Evolutionary conservation across 306 rosid genomes (phyloP).

Genomic region (Argentina anserina): DNA sequence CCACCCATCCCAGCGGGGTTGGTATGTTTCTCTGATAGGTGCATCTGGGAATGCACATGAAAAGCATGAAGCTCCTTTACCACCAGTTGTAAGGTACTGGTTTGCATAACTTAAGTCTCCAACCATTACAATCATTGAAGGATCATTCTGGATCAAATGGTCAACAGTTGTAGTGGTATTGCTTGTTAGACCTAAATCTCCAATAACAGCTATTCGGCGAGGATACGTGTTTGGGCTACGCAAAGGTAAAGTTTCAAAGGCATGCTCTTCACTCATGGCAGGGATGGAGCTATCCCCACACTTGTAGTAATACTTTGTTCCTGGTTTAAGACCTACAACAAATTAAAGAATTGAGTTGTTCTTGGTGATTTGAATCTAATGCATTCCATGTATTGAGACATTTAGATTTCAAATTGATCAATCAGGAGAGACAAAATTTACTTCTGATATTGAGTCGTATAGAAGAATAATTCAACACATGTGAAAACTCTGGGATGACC

Average conservation of each 20-base stretch:
- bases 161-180: conserved; percentile 75
- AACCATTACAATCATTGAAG: conserved; percentile 77
- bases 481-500: not conserved
- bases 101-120: conserved; percentile 81
- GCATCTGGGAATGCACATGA: conserved; percentile 82
- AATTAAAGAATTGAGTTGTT: conserved; percentile 29
- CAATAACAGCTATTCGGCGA: conserved; percentile 62
- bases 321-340: conserved; percentile 74
- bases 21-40: conserved; percentile 82
- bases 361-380: not conserved
- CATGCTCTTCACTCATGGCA: conserved; percentile 68
- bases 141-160: conserved; percentile 69
- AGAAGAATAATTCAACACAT: not conserved
- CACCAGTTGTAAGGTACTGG: conserved; percentile 85
- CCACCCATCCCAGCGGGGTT: conserved; percentile 99
- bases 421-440: not conserved
- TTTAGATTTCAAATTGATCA: not conserved
- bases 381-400: not conserved
- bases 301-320: conserved; percentile 63
- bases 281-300: conserved; percentile 81
- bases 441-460: not conserved
- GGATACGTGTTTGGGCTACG: conserved; percentile 59
- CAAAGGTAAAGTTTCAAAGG: conserved; percentile 52
- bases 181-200: conserved; percentile 93
- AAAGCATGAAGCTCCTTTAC: conserved; percentile 82